These are phyloP conservation scores for Camellia lanceoleosa DNA, from an alignment of 148 eudicot species.

Conservation along the genomic window DNA sequence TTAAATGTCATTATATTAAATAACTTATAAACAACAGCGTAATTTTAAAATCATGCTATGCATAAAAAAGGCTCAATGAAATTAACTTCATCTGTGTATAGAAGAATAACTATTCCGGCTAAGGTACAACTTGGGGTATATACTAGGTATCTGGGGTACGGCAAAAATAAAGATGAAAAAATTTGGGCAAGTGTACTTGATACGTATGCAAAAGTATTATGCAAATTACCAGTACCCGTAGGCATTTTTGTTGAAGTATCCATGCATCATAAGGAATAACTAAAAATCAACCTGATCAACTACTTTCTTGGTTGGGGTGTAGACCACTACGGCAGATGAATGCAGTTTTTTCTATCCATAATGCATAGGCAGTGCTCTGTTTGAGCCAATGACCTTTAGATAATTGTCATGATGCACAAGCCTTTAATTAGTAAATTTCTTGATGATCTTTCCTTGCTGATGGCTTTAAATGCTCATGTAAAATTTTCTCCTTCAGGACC, in stretches of 20 bases:
- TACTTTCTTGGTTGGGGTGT: not conserved
- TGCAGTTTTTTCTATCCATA: not conserved
- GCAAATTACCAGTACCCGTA: no score
- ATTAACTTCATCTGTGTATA: no score
- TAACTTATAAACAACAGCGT: no score
- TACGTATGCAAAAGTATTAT: no score
- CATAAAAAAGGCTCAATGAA: no score
- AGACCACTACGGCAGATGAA: not conserved
- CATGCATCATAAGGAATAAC: not conserved
- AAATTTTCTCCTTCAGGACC: slow-evolving; percentile 46
- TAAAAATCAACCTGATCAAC: not conserved
- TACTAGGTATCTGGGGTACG: no score
- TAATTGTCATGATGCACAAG: not conserved
- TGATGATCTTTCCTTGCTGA: not conserved
- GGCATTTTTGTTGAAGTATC: not conserved
- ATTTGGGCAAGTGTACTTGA: no score
- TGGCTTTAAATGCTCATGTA: not conserved
- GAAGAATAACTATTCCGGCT: no score
- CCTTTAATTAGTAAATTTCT: not conserved
- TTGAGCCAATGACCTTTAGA: not conserved
- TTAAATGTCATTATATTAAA: no score
- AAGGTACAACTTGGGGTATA: no score
- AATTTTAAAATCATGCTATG: no score
- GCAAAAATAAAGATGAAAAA: no score
- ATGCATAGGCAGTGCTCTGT: not conserved